These are phyloP conservation scores for Teratosphaeriaceae sp. DNA, from an alignment of 2,329 filamentous ascomycete genomes.

Conservation along the genomic window DNA sequence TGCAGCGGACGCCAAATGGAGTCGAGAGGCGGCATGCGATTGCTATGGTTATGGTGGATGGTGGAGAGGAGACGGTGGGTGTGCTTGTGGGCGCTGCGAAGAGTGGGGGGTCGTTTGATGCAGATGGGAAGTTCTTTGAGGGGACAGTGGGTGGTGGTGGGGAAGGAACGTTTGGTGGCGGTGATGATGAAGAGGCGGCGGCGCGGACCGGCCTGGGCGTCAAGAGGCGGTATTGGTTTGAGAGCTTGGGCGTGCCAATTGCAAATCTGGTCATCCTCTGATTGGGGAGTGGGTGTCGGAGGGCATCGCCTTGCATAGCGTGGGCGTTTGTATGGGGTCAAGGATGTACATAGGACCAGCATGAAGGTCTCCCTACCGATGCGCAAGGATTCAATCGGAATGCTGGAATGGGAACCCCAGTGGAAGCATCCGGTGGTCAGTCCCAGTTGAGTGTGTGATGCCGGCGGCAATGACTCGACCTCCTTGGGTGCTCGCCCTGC, in stretches of 20 bases:
- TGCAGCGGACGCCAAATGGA: slow-evolving; percentile 65
- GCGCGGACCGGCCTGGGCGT: slow-evolving; percentile 70
- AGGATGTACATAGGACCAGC: too few relatives aligned
- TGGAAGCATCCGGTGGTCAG: too few relatives aligned
- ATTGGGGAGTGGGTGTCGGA: too few relatives aligned
- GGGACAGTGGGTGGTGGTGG: slow-evolving; percentile 3
- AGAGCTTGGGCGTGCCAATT: slow-evolving; percentile 73
- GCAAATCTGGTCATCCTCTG: slow-evolving; percentile 58
- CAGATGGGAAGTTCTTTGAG: slow-evolving; percentile 11
- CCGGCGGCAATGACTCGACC: too few relatives aligned
- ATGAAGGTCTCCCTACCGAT: too few relatives aligned
- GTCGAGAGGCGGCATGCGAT: slow-evolving; percentile 65
- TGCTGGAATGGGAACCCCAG: too few relatives aligned
- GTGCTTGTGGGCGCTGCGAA: slow-evolving; percentile 53
- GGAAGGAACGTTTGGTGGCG: slow-evolving; percentile 10
- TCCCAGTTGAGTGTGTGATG: too few relatives aligned
- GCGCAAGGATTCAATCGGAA: too few relatives aligned
- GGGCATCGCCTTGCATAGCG: too few relatives aligned
- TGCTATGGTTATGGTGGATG: slow-evolving; percentile 75
- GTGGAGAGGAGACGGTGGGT: slow-evolving; percentile 57
- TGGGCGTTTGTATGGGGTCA: too few relatives aligned
- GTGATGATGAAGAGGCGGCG: slow-evolving; percentile 27
- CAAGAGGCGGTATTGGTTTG: slow-evolving; percentile 69
- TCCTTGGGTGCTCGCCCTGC: too few relatives aligned
- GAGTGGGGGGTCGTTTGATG: slow-evolving; percentile 16